Conservation (phyloP, 163 green algal species). For the Volvox carteri region DNA sequence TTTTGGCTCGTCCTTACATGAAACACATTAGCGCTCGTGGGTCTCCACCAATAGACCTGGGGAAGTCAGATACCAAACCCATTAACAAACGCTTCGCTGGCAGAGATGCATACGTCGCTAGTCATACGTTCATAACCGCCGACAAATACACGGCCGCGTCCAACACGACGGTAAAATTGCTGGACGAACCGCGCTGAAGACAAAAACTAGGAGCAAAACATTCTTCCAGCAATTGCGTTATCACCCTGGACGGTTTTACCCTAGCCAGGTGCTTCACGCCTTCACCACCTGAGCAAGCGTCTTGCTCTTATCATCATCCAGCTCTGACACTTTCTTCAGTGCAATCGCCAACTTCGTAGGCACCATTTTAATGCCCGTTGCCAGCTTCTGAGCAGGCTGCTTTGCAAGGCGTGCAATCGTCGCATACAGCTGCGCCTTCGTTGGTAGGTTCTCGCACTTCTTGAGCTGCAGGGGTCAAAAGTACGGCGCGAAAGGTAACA, state of each 20-base stretch:
- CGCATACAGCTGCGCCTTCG: constrained; percentile 89
- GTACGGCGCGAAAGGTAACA: background rate
- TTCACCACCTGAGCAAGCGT: constrained; percentile 66
- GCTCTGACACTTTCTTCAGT: constrained; percentile 82
- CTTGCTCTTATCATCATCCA: constrained; percentile 80
- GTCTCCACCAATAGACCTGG: too few relatives aligned
- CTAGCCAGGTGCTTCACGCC: constrained; percentile 54
- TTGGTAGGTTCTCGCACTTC: constrained; percentile 90
- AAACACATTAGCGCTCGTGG: too few relatives aligned
- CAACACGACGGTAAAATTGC: constrained; percentile 17
- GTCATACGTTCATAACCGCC: too few relatives aligned
- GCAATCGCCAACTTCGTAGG: constrained; percentile 89
- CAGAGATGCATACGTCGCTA: too few relatives aligned
- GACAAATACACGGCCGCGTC: background rate
- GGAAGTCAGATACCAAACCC: too few relatives aligned
- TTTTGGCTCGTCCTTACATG: too few relatives aligned
- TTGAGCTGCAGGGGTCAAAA: constrained; percentile 70
- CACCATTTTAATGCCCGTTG: constrained; percentile 88
- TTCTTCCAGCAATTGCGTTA: too few relatives aligned
- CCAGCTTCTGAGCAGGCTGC: constrained; percentile 90
- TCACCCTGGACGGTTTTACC: too few relatives aligned
- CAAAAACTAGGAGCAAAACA: background rate
- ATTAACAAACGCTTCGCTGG: too few relatives aligned
- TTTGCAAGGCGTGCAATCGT: constrained; percentile 89
- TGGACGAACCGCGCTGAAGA: background rate